A percentile compares a stretch with the other conserved stretches of the same genome.
phyloP scores from a whole-genome alignment of 768 basidiomycete genomes.

The Strobilomyces dryophilus region DNA sequence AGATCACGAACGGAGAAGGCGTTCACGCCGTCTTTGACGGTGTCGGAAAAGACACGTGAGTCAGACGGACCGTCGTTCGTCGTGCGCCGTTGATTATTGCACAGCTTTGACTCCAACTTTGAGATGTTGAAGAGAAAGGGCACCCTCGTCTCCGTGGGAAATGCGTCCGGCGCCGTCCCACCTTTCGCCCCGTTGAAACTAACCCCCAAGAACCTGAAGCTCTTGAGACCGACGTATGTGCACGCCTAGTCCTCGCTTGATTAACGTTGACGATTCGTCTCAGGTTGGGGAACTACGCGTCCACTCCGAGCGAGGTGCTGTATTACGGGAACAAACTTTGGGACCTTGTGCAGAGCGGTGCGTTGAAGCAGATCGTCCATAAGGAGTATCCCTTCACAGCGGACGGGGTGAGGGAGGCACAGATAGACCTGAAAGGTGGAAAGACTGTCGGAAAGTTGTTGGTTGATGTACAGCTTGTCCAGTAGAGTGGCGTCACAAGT shows the following conservation, averaged over 20 bases:
- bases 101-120: constrained; percentile 76
- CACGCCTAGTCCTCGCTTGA: neutral
- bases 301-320: constrained; percentile 67
- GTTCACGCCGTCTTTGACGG: constrained; percentile 91
- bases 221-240: constrained; percentile 69
- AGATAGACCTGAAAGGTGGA: constrained; percentile 71
- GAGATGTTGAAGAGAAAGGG: constrained; percentile 81
- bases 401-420: constrained; percentile 73
- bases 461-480: constrained; percentile 50
- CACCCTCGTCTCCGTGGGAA: constrained; percentile 86
- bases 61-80: constrained; percentile 4
- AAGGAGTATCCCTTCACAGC: constrained; percentile 82
- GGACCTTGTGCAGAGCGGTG: constrained; percentile 51
- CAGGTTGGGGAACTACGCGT: constrained; percentile 69
- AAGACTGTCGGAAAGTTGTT: constrained; percentile 85
- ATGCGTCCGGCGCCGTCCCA: constrained; percentile 82
- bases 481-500: constrained; percentile 3
- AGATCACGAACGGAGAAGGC: constrained; percentile 74
- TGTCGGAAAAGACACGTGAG: constrained; percentile 94
- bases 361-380: constrained; percentile 62
- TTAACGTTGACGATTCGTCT: constrained; percentile 11
- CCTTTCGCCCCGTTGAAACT: constrained; percentile 75
- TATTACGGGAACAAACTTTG: constrained; percentile 67
- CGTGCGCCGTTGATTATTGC: constrained; percentile 4
- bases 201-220: constrained; percentile 74